Evolutionary conservation across 1,284 basidiomycete genomes (phyloP), one percentile per base, ranked within the genome.

Genomic region (Tetrapyrgos nigripes): DNA sequence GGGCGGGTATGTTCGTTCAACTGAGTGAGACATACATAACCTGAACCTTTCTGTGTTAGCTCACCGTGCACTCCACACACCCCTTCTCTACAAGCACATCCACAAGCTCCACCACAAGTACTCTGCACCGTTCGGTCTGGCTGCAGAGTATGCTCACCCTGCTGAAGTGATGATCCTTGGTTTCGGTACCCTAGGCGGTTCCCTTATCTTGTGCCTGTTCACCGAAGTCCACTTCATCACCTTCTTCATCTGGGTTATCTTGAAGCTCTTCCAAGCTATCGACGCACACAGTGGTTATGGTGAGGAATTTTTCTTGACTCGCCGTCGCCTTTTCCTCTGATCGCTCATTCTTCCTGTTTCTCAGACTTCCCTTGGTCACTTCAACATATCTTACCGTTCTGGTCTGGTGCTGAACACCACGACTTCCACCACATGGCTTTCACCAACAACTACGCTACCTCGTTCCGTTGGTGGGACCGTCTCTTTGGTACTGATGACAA

Each of bases 81-180:
- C 94, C 55, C 81, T 88, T 3, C 83, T 99, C 58, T 99, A 99
- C 87, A 97, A 96, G 80, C 83, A 97, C 78, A 96, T 98, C 65
- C 97, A 99, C 88, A 98, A 98, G 81, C 83, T 95, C 48, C 94
- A 98, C 77, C 97, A 98, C 87, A 96, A 97, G 73, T 98, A 96
- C 78, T 92, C 92, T 21, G 96, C 97, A 21, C 97, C 97, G 0
- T 98, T 98, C 72, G 97, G 97, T 68, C 87, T 99, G 31, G 96
- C 97, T 8, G 97, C 97, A 13, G 97, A 99, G 77, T 99, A 98
- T 72, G 95, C 96, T 0, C 96, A 98, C 76, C 96, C 96, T 0
- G 88, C 94, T 13, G 96, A 98, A 76, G 93, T 96, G 56, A 86
- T 96, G 75, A 96, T 97, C 67, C 89, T 97, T 50, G 85, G 91